Percentiles rank a stretch among this genome's conserved stretches.
phyloP scores from a whole-genome alignment of 352 stramenopile genomes.

The Aphanomyces euteiches region DNA sequence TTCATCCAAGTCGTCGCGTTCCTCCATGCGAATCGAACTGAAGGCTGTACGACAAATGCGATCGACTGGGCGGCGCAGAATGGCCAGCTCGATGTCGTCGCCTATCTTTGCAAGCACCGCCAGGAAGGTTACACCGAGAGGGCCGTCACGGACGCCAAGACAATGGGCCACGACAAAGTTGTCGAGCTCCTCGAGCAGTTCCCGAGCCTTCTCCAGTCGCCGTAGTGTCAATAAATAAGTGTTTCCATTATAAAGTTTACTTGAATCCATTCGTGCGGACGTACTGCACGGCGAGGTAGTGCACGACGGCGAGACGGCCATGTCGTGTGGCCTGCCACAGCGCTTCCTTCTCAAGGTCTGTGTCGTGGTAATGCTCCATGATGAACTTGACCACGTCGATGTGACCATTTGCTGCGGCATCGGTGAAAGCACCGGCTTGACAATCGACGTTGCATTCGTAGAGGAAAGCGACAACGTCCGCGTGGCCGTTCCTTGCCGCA shows the following conservation, averaged over 20 bases:
- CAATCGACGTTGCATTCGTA: neutral
- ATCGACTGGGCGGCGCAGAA: slow-evolving; percentile 31
- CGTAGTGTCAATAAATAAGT: slow-evolving; percentile 1
- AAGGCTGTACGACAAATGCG: slow-evolving; percentile 30
- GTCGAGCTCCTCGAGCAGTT: neutral
- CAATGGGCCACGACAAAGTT: slow-evolving; percentile 1
- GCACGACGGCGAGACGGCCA: neutral
- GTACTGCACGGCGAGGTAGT: neutral
- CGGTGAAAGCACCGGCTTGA: neutral
- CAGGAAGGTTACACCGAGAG: slow-evolving; percentile 25
- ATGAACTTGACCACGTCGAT: neutral
- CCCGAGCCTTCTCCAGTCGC: no score
- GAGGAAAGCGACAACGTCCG: neutral
- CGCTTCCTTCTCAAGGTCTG: neutral
- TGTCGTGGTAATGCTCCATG: neutral
- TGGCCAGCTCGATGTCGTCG: slow-evolving; percentile 13
- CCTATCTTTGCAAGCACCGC: slow-evolving; percentile 14
- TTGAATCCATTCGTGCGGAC: neutral
- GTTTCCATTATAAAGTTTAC: neutral
- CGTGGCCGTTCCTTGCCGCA: neutral
- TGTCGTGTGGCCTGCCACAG: neutral
- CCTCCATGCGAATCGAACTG: slow-evolving; percentile 9
- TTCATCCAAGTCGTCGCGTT: slow-evolving; percentile 6
- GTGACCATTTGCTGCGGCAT: neutral
- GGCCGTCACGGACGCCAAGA: neutral